Evolutionary conservation across 768 basidiomycete species (phyloP).

Genomic region (Hericium rajendrae): DNA sequence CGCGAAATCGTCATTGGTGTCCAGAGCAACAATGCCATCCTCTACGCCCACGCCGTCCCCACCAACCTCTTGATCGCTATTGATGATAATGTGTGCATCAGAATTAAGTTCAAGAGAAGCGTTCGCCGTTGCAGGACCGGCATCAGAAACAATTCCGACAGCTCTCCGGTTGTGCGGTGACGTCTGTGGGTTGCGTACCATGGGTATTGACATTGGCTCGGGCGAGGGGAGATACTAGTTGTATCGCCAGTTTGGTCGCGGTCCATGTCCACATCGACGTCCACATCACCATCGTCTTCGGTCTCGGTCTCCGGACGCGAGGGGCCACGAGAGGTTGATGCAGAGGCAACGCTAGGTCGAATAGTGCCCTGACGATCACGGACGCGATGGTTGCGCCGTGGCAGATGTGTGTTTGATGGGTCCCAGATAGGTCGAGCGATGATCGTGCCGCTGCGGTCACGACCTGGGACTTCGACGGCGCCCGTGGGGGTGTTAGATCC

Average conservation of each 20-base stretch:
- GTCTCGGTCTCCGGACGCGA: slow-evolving; percentile 67
- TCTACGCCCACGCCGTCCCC: slow-evolving; percentile 57
- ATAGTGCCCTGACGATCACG: slow-evolving; percentile 14
- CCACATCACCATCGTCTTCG: slow-evolving; percentile 65
- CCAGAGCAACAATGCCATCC: slow-evolving; percentile 67
- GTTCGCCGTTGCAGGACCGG: slow-evolving; percentile 17
- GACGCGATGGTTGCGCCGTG: slow-evolving; percentile 20
- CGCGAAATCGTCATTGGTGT: slow-evolving; percentile 80
- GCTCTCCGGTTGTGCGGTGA: slow-evolving; percentile 30
- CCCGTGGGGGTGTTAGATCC: slow-evolving; percentile 52
- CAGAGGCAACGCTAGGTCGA: slow-evolving; percentile 13
- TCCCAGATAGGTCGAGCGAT: slow-evolving; percentile 61
- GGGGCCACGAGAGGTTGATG: slow-evolving; percentile 25
- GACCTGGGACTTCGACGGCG: slow-evolving; percentile 45
- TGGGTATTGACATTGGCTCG: slow-evolving; percentile 22
- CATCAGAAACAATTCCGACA: slow-evolving; percentile 40
- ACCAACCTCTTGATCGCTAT: slow-evolving; percentile 32
- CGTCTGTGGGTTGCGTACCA: slow-evolving; percentile 11
- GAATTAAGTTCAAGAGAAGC: slow-evolving; percentile 31
- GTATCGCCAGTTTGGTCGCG: slow-evolving; percentile 19
- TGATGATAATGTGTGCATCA: slow-evolving; percentile 45
- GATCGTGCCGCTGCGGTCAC: slow-evolving; percentile 71
- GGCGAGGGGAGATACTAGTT: slow-evolving; percentile 18
- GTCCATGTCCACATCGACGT: slow-evolving; percentile 36
- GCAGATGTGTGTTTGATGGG: slow-evolving; percentile 14